These are phyloP conservation scores for Chalaropsis ovoidea DNA, from an alignment of 2,329 filamentous ascomycete species.

Conservation along the genomic window DNA sequence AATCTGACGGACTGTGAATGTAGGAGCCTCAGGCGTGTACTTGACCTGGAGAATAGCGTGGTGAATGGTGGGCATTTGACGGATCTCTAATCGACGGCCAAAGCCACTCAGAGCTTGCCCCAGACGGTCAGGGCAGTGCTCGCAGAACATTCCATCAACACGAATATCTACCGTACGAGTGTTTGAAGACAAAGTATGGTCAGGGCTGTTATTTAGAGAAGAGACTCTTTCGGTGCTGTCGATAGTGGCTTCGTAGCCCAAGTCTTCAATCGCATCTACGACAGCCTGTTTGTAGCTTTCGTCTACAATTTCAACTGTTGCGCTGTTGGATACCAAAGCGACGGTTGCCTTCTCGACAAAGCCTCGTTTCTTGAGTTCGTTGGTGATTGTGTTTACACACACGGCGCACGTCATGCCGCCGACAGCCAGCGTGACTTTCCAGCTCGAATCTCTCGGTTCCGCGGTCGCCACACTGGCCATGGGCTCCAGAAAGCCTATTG, in stretches of 20 bases:
- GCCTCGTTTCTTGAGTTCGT: constrained; percentile 44
- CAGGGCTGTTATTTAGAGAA: constrained; percentile 29
- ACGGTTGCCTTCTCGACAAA: constrained; percentile 47
- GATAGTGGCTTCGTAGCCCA: constrained; percentile 57
- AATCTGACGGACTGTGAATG: constrained; percentile 66
- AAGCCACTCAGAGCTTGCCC: constrained; percentile 45
- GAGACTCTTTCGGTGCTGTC: constrained; percentile 41
- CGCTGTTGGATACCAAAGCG: constrained; percentile 59
- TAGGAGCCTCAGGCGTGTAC: constrained; percentile 58
- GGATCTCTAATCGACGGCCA: constrained; percentile 41
- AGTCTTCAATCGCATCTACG: constrained; percentile 45
- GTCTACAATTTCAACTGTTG: constrained; percentile 46
- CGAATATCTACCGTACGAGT: constrained; percentile 52
- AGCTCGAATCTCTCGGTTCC: constrained; percentile 29
- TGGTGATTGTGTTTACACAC: constrained; percentile 54
- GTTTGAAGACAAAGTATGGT: constrained; percentile 29
- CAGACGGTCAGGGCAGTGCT: constrained; percentile 56
- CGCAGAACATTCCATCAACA: constrained; percentile 65
- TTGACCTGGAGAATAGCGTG: constrained; percentile 58
- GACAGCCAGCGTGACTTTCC: constrained; percentile 48
- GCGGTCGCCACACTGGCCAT: constrained; percentile 20
- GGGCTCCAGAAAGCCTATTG: background rate
- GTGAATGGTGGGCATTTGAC: constrained; percentile 46
- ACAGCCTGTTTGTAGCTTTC: constrained; percentile 32
- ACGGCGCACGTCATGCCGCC: constrained; percentile 65